Base-by-base conservation (phyloP, 2,329 filamentous ascomycete genomes). In the Dactylellina sp. region DNA sequence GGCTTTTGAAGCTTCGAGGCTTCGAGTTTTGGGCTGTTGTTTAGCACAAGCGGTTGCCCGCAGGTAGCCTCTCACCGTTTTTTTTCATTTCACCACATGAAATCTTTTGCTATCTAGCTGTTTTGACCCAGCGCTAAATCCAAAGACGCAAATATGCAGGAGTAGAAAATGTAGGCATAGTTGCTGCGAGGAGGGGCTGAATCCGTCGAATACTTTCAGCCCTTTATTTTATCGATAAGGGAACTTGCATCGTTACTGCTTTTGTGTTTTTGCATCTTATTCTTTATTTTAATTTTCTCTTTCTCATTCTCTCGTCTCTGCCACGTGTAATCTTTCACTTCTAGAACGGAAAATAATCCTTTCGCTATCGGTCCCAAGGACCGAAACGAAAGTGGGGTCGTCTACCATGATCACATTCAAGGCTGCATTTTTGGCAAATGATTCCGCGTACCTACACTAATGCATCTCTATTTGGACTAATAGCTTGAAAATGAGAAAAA, bases 301-400 rank as follows among this genome's bases (percentile, higher is more conserved):
- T 9, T 5, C 5, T 32, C 28, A 32, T 9, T 32, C 9, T 9
- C 9, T 32, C 28, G 5, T 32, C 14, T 18, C n/a, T 46, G 42
- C 42, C 42, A 46, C 42, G 42, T 46, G 42, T 22, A 46, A 2
- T 11, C 42, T 46, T 18, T 22, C 20, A 18, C n/a, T 40, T 40
- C 37, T 16, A 16, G 37, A 40, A 40, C 37, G 12, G 39, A 18
- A 46, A 46, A 46, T 4, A 7, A 20, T 46, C 20, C 42, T 46
- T 46, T 46, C 20, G 42, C 42, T 46, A 46, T 9, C 5, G 42
- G 42, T 22, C n/a, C 42, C 18, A 42, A 42, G 42, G 42, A 46
- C 16, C 42, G 42, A 9, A 12, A 46, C 28, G 7, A 22, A 16
- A 7, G 42, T 9, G 42, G 42, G 9, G 42, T 46, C 37, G 16